Percentiles rank a stretch among this genome's conserved stretches.
Evolutionary conservation across 75 land plant genomes (phyloP).

Genomic region (Isoetes taiwanensis): DNA sequence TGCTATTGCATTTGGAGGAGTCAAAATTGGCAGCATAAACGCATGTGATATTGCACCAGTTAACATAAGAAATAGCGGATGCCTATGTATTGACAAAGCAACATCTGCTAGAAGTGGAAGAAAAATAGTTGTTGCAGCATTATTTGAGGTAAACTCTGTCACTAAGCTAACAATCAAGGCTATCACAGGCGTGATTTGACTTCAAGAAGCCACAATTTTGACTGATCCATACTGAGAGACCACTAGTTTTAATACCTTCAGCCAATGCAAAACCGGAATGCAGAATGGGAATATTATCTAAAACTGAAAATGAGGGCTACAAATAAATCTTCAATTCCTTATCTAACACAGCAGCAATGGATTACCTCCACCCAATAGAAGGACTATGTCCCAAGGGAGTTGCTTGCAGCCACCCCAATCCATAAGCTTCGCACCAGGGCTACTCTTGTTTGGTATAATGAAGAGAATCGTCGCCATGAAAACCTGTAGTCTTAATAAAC

Average conservation of each 20-base stretch:
- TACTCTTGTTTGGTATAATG: no score
- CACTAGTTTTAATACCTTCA: not conserved
- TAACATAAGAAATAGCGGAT: not conserved
- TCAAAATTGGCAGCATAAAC: conserved; percentile 1
- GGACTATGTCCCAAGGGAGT: no score
- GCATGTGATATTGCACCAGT: not conserved
- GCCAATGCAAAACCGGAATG: conserved; percentile 5
- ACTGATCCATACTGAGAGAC: not conserved
- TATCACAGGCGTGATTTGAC: not conserved
- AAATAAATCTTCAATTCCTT: no score
- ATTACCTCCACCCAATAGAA: no score
- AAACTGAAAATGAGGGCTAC: no score
- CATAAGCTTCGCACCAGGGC: no score
- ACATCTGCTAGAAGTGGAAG: not conserved
- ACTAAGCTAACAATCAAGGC: not conserved
- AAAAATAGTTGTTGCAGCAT: not conserved
- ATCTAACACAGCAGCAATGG: no score
- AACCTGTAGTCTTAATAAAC: no score
- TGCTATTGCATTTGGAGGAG: not conserved
- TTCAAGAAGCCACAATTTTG: not conserved
- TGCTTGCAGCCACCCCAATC: no score
- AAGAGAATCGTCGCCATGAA: no score
- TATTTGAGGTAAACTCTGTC: conserved; percentile 3
- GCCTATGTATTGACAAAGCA: not conserved
- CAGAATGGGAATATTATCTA: no score